Evolutionary conservation across 73 alveolate species (phyloP), one percentile per base, ranked within the genome.

Genomic region (Paramecium bursaria): DNA sequence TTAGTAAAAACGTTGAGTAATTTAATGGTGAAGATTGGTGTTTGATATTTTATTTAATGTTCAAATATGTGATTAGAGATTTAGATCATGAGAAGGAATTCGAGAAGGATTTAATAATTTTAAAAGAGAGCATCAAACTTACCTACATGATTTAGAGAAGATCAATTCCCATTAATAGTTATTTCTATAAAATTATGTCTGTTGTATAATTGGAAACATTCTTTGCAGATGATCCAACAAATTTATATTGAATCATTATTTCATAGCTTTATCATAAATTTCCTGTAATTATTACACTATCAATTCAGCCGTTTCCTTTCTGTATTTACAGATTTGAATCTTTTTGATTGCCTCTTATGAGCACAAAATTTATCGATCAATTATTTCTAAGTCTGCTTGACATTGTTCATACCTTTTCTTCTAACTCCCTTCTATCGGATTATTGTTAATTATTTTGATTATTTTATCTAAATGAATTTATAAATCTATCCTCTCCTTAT

Each of bases 141-240:
- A 23, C 30, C 17, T 57, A 57, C 29, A 57, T 57, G 76, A 57
- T 50, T 29, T 57, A 57, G n/a, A 67, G 82, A 44, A 13, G 35
- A 19, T 21, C 82, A 5, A 31, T 67, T 10, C 82, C 82, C 15
- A 42, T 47, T 1, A 67, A 67, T 42, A 67, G 82, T 42, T 33
- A 42, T 19, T 67, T 39, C 27, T 67, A 67, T 17, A 67, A 67
- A 42, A 67, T 67, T 39, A 21, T 67, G 13, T 33, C 82, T 25
- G 82, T 67, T 0, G 82, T 67, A 42, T 53, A 67, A 15, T 21
- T 67, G 14, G 82, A 67, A 42, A 47, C 50, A 5, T 67, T 67
- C 82, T 67, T 33, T 67, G 82, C 82, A 25, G 82, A 67, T 47
- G 82, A 67, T 42, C 22, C 44, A 67, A 25, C 22, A 35, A 67